phyloP scores from a whole-genome alignment of 2,329 filamentous ascomycete species.

The Colletotrichum filicis region DNA sequence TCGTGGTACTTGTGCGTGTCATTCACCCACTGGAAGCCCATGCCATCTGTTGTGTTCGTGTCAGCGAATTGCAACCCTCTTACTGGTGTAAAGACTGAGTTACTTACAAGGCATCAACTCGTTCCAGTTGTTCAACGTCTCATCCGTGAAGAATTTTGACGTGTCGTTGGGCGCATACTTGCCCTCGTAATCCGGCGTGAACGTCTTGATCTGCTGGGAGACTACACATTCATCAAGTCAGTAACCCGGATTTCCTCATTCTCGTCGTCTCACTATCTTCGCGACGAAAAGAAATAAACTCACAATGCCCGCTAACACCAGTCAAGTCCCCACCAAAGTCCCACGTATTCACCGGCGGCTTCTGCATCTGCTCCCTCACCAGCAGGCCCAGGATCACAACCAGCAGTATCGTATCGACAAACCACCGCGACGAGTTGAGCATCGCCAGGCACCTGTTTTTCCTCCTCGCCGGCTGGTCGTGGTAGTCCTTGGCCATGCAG shows the following conservation, averaged over 20 bases:
- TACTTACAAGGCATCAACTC: slow-evolving; percentile 48
- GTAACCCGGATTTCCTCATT: not conserved
- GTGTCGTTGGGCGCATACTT: slow-evolving; percentile 51
- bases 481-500: slow-evolving; percentile 12
- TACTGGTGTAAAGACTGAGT: not conserved
- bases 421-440: slow-evolving; percentile 42
- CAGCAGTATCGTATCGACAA: slow-evolving; percentile 46
- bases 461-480: slow-evolving; percentile 8
- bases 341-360: slow-evolving; percentile 38
- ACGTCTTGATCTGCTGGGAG: slow-evolving; percentile 51
- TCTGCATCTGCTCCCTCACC: slow-evolving; percentile 41
- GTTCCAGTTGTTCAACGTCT: slow-evolving; percentile 49
- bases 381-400: slow-evolving; percentile 45
- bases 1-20: slow-evolving; percentile 49
- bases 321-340: slow-evolving; percentile 51
- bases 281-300: not conserved
- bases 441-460: slow-evolving; percentile 27
- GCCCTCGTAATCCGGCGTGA: slow-evolving; percentile 46
- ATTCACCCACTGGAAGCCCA: slow-evolving; percentile 53
- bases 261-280: not conserved
- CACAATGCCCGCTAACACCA: slow-evolving; percentile 47
- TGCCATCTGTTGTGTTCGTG: slow-evolving; percentile 40
- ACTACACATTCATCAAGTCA: slow-evolving; percentile 39
- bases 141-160: slow-evolving; percentile 52
- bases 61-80: not conserved